These are phyloP conservation scores for Sporothrix curviconia DNA, from an alignment of 2,329 filamentous ascomycete genomes.

Conservation along the genomic window DNA sequence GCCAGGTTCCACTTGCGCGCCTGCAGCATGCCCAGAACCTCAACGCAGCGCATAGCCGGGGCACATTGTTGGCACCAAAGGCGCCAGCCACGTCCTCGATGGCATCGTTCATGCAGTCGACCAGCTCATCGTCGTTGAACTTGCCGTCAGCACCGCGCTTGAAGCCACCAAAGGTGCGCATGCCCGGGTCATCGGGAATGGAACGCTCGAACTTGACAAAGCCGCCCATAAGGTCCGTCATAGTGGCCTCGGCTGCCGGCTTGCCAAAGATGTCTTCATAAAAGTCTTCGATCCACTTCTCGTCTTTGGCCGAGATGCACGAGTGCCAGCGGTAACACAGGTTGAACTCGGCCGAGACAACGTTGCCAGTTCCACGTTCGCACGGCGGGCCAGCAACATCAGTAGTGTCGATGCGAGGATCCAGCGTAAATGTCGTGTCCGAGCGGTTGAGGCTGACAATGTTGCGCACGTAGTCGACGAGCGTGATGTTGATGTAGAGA, in stretches of 20 bases:
- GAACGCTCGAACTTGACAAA: constrained; percentile 56
- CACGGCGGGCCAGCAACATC: constrained; percentile 48
- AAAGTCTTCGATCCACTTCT: constrained; percentile 70
- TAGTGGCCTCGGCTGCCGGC: constrained; percentile 47
- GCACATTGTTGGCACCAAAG: constrained; percentile 68
- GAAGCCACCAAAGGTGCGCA: constrained; percentile 63
- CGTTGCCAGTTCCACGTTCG: constrained; percentile 69
- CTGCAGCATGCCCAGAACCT: constrained; percentile 75
- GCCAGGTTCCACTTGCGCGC: constrained; percentile 70
- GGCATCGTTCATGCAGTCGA: constrained; percentile 59
- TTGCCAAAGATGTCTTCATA: constrained; percentile 59
- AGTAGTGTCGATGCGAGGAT: constrained; percentile 65
- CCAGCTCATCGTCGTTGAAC: constrained; percentile 71
- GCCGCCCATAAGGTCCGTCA: constrained; percentile 55
- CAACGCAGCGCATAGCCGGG: constrained; percentile 67
- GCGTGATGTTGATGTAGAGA: constrained; percentile 71
- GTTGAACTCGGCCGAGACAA: constrained; percentile 84
- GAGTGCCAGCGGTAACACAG: constrained; percentile 85
- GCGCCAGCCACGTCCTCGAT: constrained; percentile 72
- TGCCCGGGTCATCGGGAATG: constrained; percentile 58
- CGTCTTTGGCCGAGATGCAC: constrained; percentile 66
- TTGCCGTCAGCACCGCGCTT: constrained; percentile 58
- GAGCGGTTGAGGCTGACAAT: constrained; percentile 66
- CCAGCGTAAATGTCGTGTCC: constrained; percentile 74
- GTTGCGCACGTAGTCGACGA: constrained; percentile 72